A percentile compares a stretch with the other conserved stretches of the same genome.
phyloP scores from a whole-genome alignment of 1,284 basidiomycete genomes.

The Golubevia sp. region DNA sequence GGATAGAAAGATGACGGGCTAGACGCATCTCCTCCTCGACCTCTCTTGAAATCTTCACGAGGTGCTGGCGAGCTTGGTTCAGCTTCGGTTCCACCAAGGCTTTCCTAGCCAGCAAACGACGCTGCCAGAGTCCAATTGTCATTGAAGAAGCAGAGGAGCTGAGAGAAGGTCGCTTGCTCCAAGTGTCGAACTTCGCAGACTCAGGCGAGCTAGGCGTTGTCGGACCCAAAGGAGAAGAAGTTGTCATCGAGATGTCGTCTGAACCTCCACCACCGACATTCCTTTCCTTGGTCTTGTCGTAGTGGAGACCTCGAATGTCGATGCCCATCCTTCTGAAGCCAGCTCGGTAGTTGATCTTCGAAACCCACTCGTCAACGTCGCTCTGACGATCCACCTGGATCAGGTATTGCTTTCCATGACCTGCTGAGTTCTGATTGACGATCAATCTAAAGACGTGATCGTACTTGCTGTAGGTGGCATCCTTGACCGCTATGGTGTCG shows the following conservation, averaged over 20 bases:
- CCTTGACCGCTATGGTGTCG: constrained; percentile 45
- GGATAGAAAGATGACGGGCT: constrained; percentile 42
- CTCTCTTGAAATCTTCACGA: constrained; percentile 8
- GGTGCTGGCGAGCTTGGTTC: not conserved
- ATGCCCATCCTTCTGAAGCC: constrained; percentile 86
- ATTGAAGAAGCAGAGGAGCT: no score
- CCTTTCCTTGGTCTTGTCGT: constrained; percentile 6
- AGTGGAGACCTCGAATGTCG: constrained; percentile 72
- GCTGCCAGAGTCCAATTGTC: no score
- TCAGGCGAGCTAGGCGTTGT: constrained; percentile 1
- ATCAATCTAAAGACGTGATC: constrained; percentile 78
- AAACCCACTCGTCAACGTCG: constrained; percentile 90
- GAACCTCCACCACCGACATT: constrained; percentile 56
- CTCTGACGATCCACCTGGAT: constrained; percentile 75
- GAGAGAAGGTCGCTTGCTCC: no score
- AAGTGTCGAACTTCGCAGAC: not conserved
- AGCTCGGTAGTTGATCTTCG: constrained; percentile 90
- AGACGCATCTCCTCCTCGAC: constrained; percentile 38
- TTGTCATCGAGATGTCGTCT: constrained; percentile 16
- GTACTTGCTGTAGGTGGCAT: constrained; percentile 65
- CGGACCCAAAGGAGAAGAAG: constrained; percentile 27
- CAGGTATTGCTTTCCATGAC: constrained; percentile 78
- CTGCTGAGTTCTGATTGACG: constrained; percentile 62
- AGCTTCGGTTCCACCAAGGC: no score
- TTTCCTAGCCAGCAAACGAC: no score